Evolutionary conservation across 2,329 filamentous ascomycete species (phyloP).

Genomic region (Paecilomyces formosus): DNA sequence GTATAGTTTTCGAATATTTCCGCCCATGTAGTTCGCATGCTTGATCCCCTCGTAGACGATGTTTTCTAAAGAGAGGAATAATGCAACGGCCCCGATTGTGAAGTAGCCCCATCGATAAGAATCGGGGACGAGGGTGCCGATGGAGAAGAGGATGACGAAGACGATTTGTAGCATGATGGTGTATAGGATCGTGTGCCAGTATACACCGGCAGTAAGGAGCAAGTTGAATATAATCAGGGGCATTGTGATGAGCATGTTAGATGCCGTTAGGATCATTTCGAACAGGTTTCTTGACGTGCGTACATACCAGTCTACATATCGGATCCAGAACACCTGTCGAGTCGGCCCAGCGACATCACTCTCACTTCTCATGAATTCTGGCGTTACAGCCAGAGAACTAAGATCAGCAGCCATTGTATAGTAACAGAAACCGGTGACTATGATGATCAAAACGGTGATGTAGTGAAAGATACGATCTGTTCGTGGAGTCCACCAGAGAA

Average conservation of each 20-base stretch:
- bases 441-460: not conserved
- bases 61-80: not conserved
- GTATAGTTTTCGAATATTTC: not conserved
- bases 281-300: conserved; percentile 52
- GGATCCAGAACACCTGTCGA: conserved; percentile 59
- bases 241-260: not conserved
- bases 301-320: conserved; percentile 58
- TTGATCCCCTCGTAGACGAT: not conserved
- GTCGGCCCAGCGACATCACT: conserved; percentile 43
- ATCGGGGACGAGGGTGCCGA: not conserved
- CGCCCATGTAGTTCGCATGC: not conserved
- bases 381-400: not conserved
- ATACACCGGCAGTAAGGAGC: conserved; percentile 57
- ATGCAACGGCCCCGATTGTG: not conserved
- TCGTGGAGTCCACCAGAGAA: not conserved
- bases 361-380: conserved; percentile 12
- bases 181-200: conserved; percentile 57
- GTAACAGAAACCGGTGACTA: not conserved
- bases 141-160: conserved; percentile 42
- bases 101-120: not conserved
- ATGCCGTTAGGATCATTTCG: not conserved
- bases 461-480: not conserved
- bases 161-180: conserved; percentile 47
- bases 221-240: conserved; percentile 22
- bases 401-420: not conserved